These are phyloP conservation scores for Polytrichum commune DNA, from an alignment of 225 moss, liverwort and hornwort species.

Conservation along the genomic window DNA sequence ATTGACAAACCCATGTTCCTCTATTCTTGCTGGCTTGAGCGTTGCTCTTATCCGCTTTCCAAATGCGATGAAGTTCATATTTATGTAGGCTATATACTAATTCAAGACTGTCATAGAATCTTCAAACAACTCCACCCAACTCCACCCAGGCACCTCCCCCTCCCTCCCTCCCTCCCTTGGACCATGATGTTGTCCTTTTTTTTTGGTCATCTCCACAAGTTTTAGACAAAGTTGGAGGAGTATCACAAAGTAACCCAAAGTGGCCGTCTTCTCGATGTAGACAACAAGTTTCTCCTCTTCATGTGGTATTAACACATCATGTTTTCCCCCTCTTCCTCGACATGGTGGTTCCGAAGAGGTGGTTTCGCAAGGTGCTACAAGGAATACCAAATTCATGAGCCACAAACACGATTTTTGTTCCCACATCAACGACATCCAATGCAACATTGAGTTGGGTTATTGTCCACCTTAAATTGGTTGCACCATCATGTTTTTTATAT, in stretches of 20 bases:
- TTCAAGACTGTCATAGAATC: neutral
- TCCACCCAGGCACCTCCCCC: too few species aligned
- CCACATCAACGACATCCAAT: too few species aligned
- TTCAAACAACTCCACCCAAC: neutral
- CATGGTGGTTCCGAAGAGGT: neutral
- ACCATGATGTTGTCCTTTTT: too few species aligned
- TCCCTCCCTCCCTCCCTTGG: too few species aligned
- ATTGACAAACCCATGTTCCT: neutral
- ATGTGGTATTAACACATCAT: too few species aligned
- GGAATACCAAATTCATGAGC: neutral
- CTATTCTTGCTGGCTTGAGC: slow-evolving; percentile 3
- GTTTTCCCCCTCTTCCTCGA: too few species aligned
- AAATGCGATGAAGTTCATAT: too few species aligned
- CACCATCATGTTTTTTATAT: too few species aligned
- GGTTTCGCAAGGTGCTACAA: neutral
- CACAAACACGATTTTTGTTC: neutral
- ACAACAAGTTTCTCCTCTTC: too few species aligned
- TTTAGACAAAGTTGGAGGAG: neutral
- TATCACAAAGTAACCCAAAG: neutral
- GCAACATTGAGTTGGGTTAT: too few species aligned
- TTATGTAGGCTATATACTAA: neutral
- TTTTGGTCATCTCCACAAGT: slow-evolving; percentile 5
- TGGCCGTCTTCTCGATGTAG: too few species aligned
- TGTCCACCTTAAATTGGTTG: too few species aligned
- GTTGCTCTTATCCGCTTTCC: neutral